These are phyloP conservation scores for Aspergillus funiculosus DNA, from an alignment of 495 filamentous ascomycete genomes.

Conservation along the genomic window DNA sequence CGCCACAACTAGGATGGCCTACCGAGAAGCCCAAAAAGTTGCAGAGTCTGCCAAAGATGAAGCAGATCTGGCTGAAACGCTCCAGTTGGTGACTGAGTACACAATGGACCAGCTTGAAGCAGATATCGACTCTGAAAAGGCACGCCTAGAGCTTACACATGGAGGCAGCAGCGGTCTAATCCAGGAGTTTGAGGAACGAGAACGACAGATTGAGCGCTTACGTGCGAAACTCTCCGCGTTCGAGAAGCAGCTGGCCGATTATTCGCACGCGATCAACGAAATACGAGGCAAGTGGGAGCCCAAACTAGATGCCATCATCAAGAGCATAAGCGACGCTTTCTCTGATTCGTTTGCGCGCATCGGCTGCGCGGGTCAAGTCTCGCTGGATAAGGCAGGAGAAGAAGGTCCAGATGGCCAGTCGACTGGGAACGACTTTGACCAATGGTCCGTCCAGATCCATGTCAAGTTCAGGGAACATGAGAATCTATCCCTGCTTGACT, in stretches of 20 bases:
- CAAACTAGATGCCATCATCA: conserved; percentile 66
- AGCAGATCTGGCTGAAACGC: conserved; percentile 27
- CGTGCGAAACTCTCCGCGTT: conserved; percentile 42
- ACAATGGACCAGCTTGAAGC: conserved; percentile 60
- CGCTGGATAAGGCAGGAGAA: conserved; percentile 47
- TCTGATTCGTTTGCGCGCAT: conserved; percentile 87
- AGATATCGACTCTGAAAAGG: conserved; percentile 68
- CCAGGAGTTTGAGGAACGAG: conserved; percentile 69
- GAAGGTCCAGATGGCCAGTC: conserved; percentile 34
- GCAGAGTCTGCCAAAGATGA: conserved; percentile 8
- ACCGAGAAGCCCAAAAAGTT: conserved; percentile 29
- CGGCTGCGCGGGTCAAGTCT: conserved; percentile 89
- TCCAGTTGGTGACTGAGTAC: conserved; percentile 36
- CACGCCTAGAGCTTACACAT: conserved; percentile 71
- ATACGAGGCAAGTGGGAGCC: conserved; percentile 73
- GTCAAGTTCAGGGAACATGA: conserved; percentile 92
- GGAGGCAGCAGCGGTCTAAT: conserved; percentile 74
- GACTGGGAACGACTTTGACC: conserved; percentile 77
- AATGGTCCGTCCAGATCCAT: conserved; percentile 88
- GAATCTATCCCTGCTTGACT: conserved; percentile 72
- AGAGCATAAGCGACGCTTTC: conserved; percentile 82
- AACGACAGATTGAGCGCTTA: conserved; percentile 51
- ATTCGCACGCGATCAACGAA: conserved; percentile 52
- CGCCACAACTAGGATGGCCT: no score
- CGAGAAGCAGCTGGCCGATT: conserved; percentile 41